phyloP scores from a whole-genome alignment of 441 rosid species.

The Kokia cookei region DNA sequence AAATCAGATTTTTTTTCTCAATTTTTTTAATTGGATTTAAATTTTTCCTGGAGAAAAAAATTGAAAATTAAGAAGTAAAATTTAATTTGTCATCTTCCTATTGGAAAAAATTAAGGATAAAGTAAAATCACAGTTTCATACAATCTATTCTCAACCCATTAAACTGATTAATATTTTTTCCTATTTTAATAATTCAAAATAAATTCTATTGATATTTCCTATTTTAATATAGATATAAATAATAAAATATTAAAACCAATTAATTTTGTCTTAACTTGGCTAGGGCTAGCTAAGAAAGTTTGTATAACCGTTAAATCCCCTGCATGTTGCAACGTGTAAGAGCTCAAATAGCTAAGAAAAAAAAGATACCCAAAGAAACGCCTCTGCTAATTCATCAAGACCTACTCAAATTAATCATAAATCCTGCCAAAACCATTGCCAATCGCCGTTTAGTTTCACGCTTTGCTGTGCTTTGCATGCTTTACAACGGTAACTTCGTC shows the following conservation, averaged over 20 bases:
- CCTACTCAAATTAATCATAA: not conserved
- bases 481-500: conserved; percentile 36
- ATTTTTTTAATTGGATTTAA: too few species aligned
- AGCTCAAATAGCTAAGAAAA: not conserved
- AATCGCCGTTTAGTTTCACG: not conserved
- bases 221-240: too few species aligned
- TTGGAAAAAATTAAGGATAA: too few species aligned
- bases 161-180: too few species aligned
- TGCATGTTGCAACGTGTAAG: conserved; percentile 59
- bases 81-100: too few species aligned
- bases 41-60: too few species aligned
- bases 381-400: conserved; percentile 3
- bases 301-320: conserved; percentile 38
- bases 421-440: conserved; percentile 1
- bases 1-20: too few species aligned
- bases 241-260: not conserved
- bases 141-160: too few species aligned
- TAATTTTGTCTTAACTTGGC: not conserved
- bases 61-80: too few species aligned
- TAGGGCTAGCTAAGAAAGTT: not conserved
- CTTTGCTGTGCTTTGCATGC: conserved; percentile 8
- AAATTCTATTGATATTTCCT: too few species aligned
- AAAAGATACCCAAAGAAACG: conserved; percentile 28
- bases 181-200: too few species aligned
- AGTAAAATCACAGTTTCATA: too few species aligned